These are phyloP conservation scores for Trifolium repens DNA, from an alignment of 306 rosid genomes.

Conservation along the genomic window DNA sequence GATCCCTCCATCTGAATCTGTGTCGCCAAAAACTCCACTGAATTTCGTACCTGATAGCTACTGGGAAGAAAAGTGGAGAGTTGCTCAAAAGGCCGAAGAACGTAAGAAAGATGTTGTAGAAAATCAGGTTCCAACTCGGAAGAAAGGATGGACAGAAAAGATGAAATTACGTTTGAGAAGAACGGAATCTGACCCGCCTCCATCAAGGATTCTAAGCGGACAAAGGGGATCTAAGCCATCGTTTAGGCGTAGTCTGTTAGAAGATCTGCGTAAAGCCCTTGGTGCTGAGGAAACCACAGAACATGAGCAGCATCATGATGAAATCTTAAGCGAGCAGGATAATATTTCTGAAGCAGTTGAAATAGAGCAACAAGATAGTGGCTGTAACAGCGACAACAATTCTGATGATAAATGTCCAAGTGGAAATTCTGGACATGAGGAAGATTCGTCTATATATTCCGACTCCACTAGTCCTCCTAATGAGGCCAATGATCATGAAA, in stretches of 20 bases:
- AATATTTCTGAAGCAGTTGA: slow-evolving; percentile 50
- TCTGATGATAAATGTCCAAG: slow-evolving; percentile 57
- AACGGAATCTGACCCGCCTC: slow-evolving; percentile 78
- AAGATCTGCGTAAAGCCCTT: slow-evolving; percentile 75
- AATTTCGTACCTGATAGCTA: slow-evolving; percentile 75
- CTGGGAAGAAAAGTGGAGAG: slow-evolving; percentile 99
- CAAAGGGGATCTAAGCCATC: slow-evolving; percentile 58
- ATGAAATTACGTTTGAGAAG: slow-evolving; percentile 66
- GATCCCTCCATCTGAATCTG: slow-evolving; percentile 61
- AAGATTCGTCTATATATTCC: slow-evolving; percentile 59
- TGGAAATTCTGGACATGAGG: slow-evolving; percentile 72
- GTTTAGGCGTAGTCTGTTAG: slow-evolving; percentile 78
- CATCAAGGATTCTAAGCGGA: slow-evolving; percentile 54
- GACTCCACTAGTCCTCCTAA: slow-evolving; percentile 66
- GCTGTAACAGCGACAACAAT: slow-evolving; percentile 51
- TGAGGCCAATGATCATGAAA: slow-evolving; percentile 67
- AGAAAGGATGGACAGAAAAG: slow-evolving; percentile 89
- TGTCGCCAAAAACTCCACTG: slow-evolving; percentile 73
- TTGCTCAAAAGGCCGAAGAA: slow-evolving; percentile 75
- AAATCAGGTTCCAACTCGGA: slow-evolving; percentile 58
- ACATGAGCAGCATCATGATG: slow-evolving; percentile 46
- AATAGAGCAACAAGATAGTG: slow-evolving; percentile 57
- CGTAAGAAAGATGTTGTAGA: slow-evolving; percentile 48
- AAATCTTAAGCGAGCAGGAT: slow-evolving; percentile 49
- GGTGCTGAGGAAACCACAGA: slow-evolving; percentile 63